Evolutionary conservation across 2,329 filamentous ascomycete species (phyloP), one percentile per base, ranked within the genome.

Genomic region (Pleoardoris graminearum): DNA sequence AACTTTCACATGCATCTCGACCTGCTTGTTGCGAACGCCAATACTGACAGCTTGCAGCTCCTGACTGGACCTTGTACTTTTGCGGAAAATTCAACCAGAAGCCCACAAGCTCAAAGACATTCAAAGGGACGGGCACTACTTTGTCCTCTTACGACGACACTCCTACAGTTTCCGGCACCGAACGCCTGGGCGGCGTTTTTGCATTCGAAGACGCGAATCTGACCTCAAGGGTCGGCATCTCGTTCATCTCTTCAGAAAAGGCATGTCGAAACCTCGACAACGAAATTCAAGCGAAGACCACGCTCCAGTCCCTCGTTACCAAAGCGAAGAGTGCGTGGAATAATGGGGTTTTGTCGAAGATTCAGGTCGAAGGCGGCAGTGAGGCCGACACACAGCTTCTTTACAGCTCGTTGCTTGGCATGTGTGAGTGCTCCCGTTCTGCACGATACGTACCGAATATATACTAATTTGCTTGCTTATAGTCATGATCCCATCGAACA

Each of bases 321-420:
- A 72, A 73, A 8, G 81, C 79, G 1, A 79, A 79, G 55, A 69
- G 73, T 0, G 76, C 76, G 2, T 90, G 87, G 87, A 86, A 86
- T 61, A 61, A 74, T 1, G 72, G 85, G 33, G 81, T 89, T 1
- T 77, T 90, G 19, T 80, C 79, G 54, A 88, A 86, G 61, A 76
- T 90, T 27, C 82, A 82, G 0, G 85, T 85, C 0, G 81, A 79
- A 0, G 82, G 82, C 43, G 81, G 77, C 6, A 79, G 87, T 61
- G 65, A 69, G 12, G 79, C 77, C 0, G 85, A 82, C 41, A 73
- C 88, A 7, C 75, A 79, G 44, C 75, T 88, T 23, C 75, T 90
- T 2, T 90, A 90, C 71, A 83, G 83, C 0, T 85, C 84, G 0
- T 67, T 90, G 29, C 90, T 89, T 63, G 86, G 87, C 59, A 87